Base-by-base conservation (phyloP, 176 grass and related monocot species). In the bread wheat (Triticum aestivum) region DNA sequence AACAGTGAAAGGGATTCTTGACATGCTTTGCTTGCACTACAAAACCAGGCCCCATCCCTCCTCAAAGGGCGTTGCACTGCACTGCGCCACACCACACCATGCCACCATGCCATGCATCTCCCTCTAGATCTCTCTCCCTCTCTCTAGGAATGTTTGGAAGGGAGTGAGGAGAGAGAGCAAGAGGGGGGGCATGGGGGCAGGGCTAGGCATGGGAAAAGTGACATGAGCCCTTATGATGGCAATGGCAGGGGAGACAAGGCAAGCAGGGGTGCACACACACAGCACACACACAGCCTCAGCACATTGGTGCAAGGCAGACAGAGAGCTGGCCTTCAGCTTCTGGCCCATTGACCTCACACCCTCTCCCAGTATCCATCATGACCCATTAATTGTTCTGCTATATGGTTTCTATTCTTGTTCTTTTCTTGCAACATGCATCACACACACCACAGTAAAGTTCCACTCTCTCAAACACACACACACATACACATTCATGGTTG, bases 181-280 rank as follows among this genome's bases (percentile, higher is more conserved):
- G 73, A 20, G 14, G 75, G 27, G 51, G 75, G 75, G 54, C 69
- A 83, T 73, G 82, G 29, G 35, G 89, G 88, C 70, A 64, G 89
- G 15, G 44, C 73, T 76, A 76, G 89, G 93, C 87, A 95, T 98
- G 95, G 81, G 65, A 91, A 93, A 95, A 88, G 93, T 87, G 93
- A 79, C 85, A 90, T 90, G 70, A 91, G 80, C 89, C 59, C 89
- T 91, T 69, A 90, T 89, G 82, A 91, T 95, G 87, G 39, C 91
- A 67, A 70, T 89, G 64, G 70, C 83, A 82, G 75, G 77, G 85
- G 27, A 52, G 75, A 74, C 58, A 85, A 76, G 37, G 47, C 79
- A 86, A 79, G 81, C 87, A 82, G 78, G 88, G 27, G 47, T 35
- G 47, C 52, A 84, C 26, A 76, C 4, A 76, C 45, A 74, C 2